Conservation (phyloP, 345 rosid species). For the Aquilaria sinensis region DNA sequence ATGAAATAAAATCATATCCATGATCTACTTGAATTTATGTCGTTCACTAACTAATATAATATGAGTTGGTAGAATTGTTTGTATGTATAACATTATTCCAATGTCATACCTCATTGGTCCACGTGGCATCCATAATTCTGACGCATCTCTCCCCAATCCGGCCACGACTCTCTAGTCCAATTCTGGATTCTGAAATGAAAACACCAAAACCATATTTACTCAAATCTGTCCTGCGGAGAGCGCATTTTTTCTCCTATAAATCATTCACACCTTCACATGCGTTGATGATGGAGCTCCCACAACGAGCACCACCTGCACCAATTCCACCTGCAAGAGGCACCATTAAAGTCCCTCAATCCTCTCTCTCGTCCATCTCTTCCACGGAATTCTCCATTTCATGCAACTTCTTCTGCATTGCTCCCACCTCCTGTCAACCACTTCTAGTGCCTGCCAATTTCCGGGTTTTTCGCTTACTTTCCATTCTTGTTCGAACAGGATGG, state of each 20-base stretch:
- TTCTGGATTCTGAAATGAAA: slow-evolving; percentile 47
- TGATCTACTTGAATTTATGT: too few relatives aligned
- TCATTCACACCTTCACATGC: slow-evolving; percentile 46
- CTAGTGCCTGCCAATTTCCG: slow-evolving; percentile 18
- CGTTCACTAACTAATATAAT: too few relatives aligned
- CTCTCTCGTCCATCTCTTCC: slow-evolving; percentile 3
- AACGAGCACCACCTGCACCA: slow-evolving; percentile 32
- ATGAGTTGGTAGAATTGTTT: too few relatives aligned
- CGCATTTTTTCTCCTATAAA: slow-evolving; percentile 29
- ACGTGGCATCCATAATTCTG: slow-evolving; percentile 39
- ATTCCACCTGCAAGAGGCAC: slow-evolving; percentile 27
- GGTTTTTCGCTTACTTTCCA: slow-evolving; percentile 19
- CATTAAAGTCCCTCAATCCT: slow-evolving; percentile 16
- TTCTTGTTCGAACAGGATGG: slow-evolving; percentile 31
- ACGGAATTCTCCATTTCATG: slow-evolving; percentile 15
- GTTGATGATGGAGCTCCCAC: slow-evolving; percentile 54
- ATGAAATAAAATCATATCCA: too few relatives aligned
- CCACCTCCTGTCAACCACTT: slow-evolving; percentile 69
- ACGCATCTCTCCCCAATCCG: slow-evolving; percentile 21
- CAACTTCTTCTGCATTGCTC: slow-evolving; percentile 34
- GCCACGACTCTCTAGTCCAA: slow-evolving; percentile 40
- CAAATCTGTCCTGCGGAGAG: slow-evolving; percentile 40
- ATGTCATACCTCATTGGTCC: slow-evolving; percentile 42
- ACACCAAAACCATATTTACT: slow-evolving; percentile 35
- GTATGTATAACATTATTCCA: too few relatives aligned